A percentile compares a stretch with the other conserved stretches of the same genome.
These are phyloP conservation scores for Cymbidium sinense DNA, from an alignment of 106 monocot genomes.

Conservation along the genomic window DNA sequence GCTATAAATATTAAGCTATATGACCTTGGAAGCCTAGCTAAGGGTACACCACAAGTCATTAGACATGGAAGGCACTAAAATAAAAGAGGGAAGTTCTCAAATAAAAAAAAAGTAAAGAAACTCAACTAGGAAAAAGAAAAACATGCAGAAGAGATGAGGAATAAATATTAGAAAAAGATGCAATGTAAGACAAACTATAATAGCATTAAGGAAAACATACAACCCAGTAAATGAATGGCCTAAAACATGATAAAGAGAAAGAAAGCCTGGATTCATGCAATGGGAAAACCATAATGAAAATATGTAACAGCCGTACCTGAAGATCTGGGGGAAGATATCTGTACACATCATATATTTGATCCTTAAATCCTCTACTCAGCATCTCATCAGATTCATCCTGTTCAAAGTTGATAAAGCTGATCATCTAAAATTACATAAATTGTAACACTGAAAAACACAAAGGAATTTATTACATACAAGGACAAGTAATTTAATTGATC, in stretches of 20 bases:
- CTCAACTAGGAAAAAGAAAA: background rate
- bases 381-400: conserved; percentile 87
- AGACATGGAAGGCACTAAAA: background rate
- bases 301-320: conserved; percentile 20
- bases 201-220: background rate
- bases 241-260: background rate
- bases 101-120: background rate
- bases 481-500: conserved; percentile 80
- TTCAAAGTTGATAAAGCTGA: background rate
- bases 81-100: background rate
- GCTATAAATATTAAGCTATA: background rate
- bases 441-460: background rate
- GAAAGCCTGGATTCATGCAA: too few species aligned
- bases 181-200: background rate
- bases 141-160: background rate
- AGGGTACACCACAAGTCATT: background rate
- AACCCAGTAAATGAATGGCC: background rate
- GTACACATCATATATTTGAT: conserved; percentile 99
- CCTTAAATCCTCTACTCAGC: conserved; percentile 98
- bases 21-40: background rate
- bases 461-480: conserved; percentile 42
- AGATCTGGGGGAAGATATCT: conserved; percentile 98
- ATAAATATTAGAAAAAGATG: background rate
- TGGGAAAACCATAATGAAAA: background rate
- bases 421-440: conserved; percentile 14